A percentile compares a stretch with the other conserved stretches of the same genome.
phyloP scores from a whole-genome alignment of 805 yeast genomes.

The Lipomyces orientalis region DNA sequence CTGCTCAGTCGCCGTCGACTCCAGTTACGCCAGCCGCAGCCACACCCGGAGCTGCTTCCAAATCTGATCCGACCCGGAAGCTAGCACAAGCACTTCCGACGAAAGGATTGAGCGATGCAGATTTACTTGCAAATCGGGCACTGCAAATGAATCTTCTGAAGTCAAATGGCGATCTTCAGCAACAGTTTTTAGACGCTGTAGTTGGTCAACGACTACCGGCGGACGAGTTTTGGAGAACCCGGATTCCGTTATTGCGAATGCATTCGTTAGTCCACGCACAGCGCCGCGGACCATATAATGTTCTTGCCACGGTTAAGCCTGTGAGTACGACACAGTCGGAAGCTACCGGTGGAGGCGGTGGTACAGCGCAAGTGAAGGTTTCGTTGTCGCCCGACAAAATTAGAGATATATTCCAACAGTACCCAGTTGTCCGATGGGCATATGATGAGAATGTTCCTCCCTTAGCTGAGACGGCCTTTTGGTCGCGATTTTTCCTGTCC shows the following conservation, averaged over 20 bases:
- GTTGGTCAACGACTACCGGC: constrained; percentile 70
- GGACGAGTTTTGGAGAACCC: constrained; percentile 52
- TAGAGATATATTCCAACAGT: constrained; percentile 85
- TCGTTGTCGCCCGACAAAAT: constrained; percentile 90
- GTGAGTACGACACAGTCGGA: constrained; percentile 80
- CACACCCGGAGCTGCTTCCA: constrained; percentile 52
- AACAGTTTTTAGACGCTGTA: constrained; percentile 85
- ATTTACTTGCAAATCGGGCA: constrained; percentile 69
- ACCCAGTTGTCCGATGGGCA: constrained; percentile 88
- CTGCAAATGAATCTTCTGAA: constrained; percentile 79
- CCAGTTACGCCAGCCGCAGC: constrained; percentile 57
- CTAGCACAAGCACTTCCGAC: constrained; percentile 41
- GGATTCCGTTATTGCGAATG: constrained; percentile 70
- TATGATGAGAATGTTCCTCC: constrained; percentile 91
- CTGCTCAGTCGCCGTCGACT: constrained; percentile 15
- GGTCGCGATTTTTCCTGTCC: constrained; percentile 95
- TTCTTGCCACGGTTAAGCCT: constrained; percentile 89
- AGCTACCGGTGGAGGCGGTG: constrained; percentile 49
- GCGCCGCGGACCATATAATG: constrained; percentile 91
- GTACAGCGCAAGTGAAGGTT: constrained; percentile 72
- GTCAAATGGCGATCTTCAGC: constrained; percentile 70
- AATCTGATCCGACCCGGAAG: constrained; percentile 31
- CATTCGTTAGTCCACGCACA: constrained; percentile 85
- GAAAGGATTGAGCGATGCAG: constrained; percentile 55
- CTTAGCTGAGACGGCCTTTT: constrained; percentile 86